phyloP scores from a whole-genome alignment of 176 grass and related monocot genomes.

The Cenchrus purpureus region DNA sequence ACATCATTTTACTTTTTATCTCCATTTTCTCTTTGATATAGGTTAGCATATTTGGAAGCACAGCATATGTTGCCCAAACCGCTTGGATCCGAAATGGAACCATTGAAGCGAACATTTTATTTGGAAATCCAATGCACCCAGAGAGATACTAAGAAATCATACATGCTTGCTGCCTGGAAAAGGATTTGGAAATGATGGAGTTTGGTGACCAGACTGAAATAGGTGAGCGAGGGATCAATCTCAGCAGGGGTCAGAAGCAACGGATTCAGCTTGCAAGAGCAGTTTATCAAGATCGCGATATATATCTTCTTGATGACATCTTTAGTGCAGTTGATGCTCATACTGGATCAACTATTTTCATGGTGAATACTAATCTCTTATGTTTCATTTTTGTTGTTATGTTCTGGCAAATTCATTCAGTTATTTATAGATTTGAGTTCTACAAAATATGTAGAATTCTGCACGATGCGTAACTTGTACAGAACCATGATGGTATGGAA shows the following conservation, averaged over 20 bases:
- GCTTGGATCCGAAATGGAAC: conserved; percentile 74
- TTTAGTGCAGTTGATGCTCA: conserved; percentile 85
- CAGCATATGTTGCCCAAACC: conserved; percentile 68
- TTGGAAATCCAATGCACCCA: conserved; percentile 57
- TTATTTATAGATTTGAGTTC: neutral
- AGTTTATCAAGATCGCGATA: conserved; percentile 74
- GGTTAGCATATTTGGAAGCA: conserved; percentile 66
- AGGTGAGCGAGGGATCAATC: conserved; percentile 77
- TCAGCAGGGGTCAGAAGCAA: conserved; percentile 79
- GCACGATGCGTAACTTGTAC: neutral
- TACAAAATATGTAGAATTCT: neutral
- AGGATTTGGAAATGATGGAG: conserved; percentile 84
- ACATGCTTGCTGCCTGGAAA: conserved; percentile 64
- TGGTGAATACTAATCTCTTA: conserved; percentile 36
- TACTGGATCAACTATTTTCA: conserved; percentile 78
- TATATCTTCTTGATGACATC: conserved; percentile 85
- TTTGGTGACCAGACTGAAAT: conserved; percentile 83
- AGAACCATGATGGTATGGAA: neutral
- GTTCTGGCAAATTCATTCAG: neutral
- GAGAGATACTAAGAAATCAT: conserved; percentile 54
- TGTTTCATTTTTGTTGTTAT: neutral
- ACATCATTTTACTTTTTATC: neutral
- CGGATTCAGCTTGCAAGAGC: conserved; percentile 76
- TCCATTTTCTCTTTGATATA: conserved; percentile 35
- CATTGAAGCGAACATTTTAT: conserved; percentile 79